Evolutionary conservation across 1,284 basidiomycete species (phyloP).

Genomic region (Tremellales sp.): DNA sequence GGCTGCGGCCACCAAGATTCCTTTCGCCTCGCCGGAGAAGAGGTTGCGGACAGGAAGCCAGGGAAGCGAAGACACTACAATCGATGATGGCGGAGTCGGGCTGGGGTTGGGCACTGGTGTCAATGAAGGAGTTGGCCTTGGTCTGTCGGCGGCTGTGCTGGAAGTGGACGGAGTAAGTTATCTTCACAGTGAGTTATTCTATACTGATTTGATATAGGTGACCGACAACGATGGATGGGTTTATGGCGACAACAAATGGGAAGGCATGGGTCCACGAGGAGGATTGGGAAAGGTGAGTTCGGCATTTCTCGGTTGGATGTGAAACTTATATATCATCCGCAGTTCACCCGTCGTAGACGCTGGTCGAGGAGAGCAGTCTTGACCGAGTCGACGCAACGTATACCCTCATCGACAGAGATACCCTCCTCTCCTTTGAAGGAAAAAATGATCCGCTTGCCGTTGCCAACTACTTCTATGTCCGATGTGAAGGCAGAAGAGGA

Average conservation of each 20-base stretch:
- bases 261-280: constrained; percentile 66
- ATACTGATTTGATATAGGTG: constrained; percentile 44
- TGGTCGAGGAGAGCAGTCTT: constrained; percentile 80
- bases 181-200: neutral
- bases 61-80: constrained; percentile 23
- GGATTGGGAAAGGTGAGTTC: constrained; percentile 72
- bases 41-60: constrained; percentile 26
- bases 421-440: too few species aligned
- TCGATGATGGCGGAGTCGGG: constrained; percentile 1
- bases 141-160: constrained; percentile 4
- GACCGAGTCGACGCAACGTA: constrained; percentile 62
- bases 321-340: constrained; percentile 3
- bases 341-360: constrained; percentile 77
- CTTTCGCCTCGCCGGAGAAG: constrained; percentile 15
- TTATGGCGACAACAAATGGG: constrained; percentile 96
- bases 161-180: constrained; percentile 31
- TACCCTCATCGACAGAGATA: constrained; percentile 14
- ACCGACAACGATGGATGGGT: constrained; percentile 91
- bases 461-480: too few species aligned
- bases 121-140: constrained; percentile 5
- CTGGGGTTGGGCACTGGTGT: neutral
- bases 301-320: too few species aligned
- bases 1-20: constrained; percentile 2
- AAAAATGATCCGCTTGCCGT: too few species aligned
- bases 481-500: constrained; percentile 1